Percentiles rank a stretch among this genome's conserved stretches.
Evolutionary conservation across 441 rosid species (phyloP).

Genomic region (Lepidium campestre): DNA sequence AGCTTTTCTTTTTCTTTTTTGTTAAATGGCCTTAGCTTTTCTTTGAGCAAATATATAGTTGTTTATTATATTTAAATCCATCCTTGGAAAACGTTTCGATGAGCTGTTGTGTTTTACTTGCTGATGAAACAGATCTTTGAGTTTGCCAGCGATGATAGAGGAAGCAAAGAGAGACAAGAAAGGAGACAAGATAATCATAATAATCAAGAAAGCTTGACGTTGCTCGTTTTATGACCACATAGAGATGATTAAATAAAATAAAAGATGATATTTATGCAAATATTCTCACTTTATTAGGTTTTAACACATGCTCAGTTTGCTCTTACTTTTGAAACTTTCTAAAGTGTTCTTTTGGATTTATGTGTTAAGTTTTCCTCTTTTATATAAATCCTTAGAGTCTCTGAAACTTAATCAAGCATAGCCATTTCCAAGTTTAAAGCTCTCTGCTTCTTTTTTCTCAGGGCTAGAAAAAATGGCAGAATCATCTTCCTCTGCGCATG

Average conservation of each 20-base stretch:
- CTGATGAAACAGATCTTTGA: constrained; percentile 14
- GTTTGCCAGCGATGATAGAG: constrained; percentile 19
- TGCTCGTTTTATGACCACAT: constrained; percentile 19
- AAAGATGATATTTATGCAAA: constrained; percentile 3
- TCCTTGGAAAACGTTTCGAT: constrained; percentile 13
- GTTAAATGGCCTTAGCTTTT: not conserved
- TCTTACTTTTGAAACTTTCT: not conserved
- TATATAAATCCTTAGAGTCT: constrained; percentile 19
- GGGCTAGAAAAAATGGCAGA: constrained; percentile 29
- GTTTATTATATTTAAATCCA: not conserved
- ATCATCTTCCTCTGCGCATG: constrained; percentile 30
- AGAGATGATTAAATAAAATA: not conserved
- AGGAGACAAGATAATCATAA: constrained; percentile 22
- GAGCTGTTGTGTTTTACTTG: constrained; percentile 8
- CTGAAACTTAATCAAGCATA: constrained; percentile 6
- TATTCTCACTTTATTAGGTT: constrained; percentile 6
- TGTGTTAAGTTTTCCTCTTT: not conserved
- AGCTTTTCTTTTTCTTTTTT: no score
- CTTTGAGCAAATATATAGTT: not conserved
- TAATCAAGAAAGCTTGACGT: constrained; percentile 20
- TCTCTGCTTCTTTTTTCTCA: constrained; percentile 11
- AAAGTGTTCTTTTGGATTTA: constrained; percentile 14
- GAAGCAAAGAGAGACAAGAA: constrained; percentile 11
- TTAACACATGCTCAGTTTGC: constrained; percentile 18
- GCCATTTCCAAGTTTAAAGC: constrained; percentile 21